Conservation (phyloP, 345 rosid genomes). For the Adansonia digitata region DNA sequence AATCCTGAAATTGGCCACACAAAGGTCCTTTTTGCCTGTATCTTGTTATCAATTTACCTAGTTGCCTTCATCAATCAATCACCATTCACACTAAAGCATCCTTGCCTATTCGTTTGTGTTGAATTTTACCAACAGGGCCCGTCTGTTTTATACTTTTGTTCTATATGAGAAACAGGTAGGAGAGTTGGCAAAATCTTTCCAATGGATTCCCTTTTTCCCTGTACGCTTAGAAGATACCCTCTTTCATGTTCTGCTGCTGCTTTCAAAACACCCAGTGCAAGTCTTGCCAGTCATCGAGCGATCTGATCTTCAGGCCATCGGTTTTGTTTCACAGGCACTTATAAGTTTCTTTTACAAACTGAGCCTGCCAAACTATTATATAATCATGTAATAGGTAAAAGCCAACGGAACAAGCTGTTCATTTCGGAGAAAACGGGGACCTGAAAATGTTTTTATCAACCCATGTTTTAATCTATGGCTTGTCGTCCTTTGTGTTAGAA, state of each 20-base stretch:
- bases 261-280: slow-evolving; percentile 34
- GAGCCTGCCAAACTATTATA: background rate
- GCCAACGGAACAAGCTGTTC: background rate
- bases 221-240: slow-evolving; percentile 33
- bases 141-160: background rate
- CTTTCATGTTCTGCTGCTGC: slow-evolving; percentile 38
- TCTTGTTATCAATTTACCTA: background rate
- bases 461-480: no score
- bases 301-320: background rate
- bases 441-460: background rate
- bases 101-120: background rate
- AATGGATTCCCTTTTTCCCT: slow-evolving; percentile 43
- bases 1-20: slow-evolving; percentile 28
- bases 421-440: no score
- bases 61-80: no score
- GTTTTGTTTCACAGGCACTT: slow-evolving; percentile 7
- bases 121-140: background rate
- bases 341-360: background rate
- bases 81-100: background rate
- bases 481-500: background rate
- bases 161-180: slow-evolving; percentile 21
- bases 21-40: slow-evolving; percentile 15
- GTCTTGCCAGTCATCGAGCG: slow-evolving; percentile 33
- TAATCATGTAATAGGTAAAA: background rate
- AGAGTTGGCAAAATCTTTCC: slow-evolving; percentile 39